These are phyloP conservation scores for Penicillium lagena DNA, from an alignment of 495 filamentous ascomycete genomes.

Conservation along the genomic window DNA sequence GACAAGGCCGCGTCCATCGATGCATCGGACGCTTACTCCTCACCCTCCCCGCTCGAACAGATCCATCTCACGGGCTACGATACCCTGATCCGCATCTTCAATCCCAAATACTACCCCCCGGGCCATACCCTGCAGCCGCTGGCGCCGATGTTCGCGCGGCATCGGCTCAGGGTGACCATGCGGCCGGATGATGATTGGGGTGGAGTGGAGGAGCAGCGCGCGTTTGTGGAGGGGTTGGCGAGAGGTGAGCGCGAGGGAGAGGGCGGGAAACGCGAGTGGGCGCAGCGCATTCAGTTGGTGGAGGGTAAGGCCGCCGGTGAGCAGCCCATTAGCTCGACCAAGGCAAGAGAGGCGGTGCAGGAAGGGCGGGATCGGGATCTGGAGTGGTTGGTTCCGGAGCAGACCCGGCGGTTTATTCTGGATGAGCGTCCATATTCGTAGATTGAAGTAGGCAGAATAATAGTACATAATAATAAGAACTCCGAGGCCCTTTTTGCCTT, in stretches of 20 bases:
- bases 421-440: slow-evolving; percentile 28
- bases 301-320: slow-evolving; percentile 49
- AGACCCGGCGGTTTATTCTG: slow-evolving; percentile 53
- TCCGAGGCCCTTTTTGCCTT: neutral
- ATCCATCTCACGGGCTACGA: slow-evolving; percentile 84
- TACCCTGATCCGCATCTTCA: slow-evolving; percentile 76
- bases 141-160: slow-evolving; percentile 59
- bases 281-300: slow-evolving; percentile 60
- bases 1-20: slow-evolving; percentile 74
- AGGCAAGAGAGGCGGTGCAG: slow-evolving; percentile 58
- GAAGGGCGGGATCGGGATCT: slow-evolving; percentile 47
- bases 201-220: slow-evolving; percentile 47
- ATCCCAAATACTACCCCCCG: slow-evolving; percentile 75
- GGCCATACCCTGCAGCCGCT: slow-evolving; percentile 50
- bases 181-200: slow-evolving; percentile 67
- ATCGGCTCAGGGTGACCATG: slow-evolving; percentile 66
- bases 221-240: slow-evolving; percentile 47
- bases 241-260: slow-evolving; percentile 45
- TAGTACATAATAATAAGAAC: slow-evolving; percentile 1
- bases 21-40: slow-evolving; percentile 41
- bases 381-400: slow-evolving; percentile 53
- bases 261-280: slow-evolving; percentile 64
- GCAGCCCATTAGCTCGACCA: slow-evolving; percentile 69
- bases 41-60: slow-evolving; percentile 42
- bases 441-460: neutral